These are phyloP conservation scores for Stromatinia cepivora DNA, from an alignment of 2,329 filamentous ascomycete species.

Conservation along the genomic window DNA sequence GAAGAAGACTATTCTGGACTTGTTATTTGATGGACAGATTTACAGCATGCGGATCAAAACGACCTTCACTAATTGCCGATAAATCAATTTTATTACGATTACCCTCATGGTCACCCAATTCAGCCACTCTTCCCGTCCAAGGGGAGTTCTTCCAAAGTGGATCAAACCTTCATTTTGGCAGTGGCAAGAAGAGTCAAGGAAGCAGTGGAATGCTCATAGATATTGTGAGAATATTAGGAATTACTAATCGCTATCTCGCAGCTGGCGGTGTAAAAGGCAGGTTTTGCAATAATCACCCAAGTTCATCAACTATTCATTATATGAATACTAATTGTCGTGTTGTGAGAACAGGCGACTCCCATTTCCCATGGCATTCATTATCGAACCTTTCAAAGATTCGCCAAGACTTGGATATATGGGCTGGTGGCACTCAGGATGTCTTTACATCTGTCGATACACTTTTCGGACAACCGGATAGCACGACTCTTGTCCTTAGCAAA, in stretches of 20 bases:
- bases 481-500: conserved; percentile 78
- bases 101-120: conserved; percentile 69
- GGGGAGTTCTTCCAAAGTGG: conserved; percentile 79
- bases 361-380: conserved; percentile 86
- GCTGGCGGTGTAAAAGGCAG: conserved; percentile 72
- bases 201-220: conserved; percentile 81
- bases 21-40: conserved; percentile 88
- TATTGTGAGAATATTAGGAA: conserved; percentile 77
- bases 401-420: conserved; percentile 83
- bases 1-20: conserved; percentile 82
- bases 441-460: conserved; percentile 74
- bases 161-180: conserved; percentile 70
- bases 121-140: conserved; percentile 62
- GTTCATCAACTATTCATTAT: not conserved
- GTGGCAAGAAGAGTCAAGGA: conserved; percentile 69
- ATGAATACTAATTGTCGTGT: conserved; percentile 18
- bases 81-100: conserved; percentile 73
- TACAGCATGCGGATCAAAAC: conserved; percentile 74
- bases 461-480: conserved; percentile 77
- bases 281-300: conserved; percentile 8
- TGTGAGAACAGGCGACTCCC: conserved; percentile 63
- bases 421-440: conserved; percentile 74
- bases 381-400: conserved; percentile 85
- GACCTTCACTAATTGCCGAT: conserved; percentile 78
- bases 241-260: conserved; percentile 80